phyloP scores from a whole-genome alignment of 2,329 filamentous ascomycete genomes.

The Aspergillus ruber region DNA sequence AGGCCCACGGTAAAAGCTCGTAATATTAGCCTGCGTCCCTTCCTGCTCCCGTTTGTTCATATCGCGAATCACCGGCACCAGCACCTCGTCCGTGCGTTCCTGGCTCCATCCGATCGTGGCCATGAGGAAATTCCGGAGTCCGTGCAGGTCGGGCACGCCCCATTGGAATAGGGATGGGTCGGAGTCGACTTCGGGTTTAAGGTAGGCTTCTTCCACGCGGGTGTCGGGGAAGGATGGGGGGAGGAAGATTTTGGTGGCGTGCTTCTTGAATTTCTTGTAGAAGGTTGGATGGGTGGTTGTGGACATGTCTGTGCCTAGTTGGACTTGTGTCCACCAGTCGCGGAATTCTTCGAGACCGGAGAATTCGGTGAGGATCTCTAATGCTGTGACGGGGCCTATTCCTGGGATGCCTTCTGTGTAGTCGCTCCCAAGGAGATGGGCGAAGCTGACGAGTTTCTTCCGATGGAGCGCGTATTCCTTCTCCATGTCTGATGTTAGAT shows the following conservation, averaged over 20 bases:
- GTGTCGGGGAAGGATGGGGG: slow-evolving; percentile 71
- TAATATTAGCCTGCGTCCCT: slow-evolving; percentile 94
- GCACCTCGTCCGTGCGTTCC: slow-evolving; percentile 88
- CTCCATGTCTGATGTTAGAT: slow-evolving; percentile 74
- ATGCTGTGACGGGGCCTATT: slow-evolving; percentile 86
- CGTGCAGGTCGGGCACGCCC: slow-evolving; percentile 89
- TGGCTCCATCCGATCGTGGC: slow-evolving; percentile 85
- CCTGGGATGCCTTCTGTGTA: slow-evolving; percentile 90
- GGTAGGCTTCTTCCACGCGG: slow-evolving; percentile 75
- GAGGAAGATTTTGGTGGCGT: slow-evolving; percentile 79
- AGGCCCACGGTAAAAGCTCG: slow-evolving; percentile 76
- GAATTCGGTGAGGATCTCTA: slow-evolving; percentile 93
- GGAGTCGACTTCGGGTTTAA: slow-evolving; percentile 76
- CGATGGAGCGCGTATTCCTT: slow-evolving; percentile 82
- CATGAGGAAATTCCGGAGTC: slow-evolving; percentile 78
- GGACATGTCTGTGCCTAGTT: slow-evolving; percentile 55
- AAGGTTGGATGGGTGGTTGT: slow-evolving; percentile 55
- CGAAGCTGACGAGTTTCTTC: slow-evolving; percentile 80
- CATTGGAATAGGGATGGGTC: slow-evolving; percentile 79
- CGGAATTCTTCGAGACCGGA: slow-evolving; percentile 65
- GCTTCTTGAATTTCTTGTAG: slow-evolving; percentile 78
- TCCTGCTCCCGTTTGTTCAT: slow-evolving; percentile 86
- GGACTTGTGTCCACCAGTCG: slow-evolving; percentile 80
- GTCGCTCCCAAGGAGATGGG: slow-evolving; percentile 85
- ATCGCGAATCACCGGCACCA: slow-evolving; percentile 90